A percentile compares a stretch with the other conserved stretches of the same genome.
These are phyloP conservation scores for Phytophthora hibernalis DNA, from an alignment of 352 stramenopile genomes.

Conservation along the genomic window DNA sequence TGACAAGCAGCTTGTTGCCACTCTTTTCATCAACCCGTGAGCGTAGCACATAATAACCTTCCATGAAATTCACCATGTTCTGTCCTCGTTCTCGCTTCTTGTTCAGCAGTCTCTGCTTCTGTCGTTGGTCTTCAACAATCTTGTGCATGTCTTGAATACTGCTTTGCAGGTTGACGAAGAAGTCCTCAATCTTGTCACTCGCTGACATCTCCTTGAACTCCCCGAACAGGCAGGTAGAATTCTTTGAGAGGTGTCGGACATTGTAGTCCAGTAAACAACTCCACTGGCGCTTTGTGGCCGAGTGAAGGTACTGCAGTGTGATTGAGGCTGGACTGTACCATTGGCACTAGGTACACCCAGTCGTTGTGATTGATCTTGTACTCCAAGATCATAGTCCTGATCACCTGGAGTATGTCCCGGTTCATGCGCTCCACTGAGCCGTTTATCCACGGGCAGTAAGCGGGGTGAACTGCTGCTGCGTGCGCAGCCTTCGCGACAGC, in stretches of 20 bases:
- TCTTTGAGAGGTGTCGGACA: too few species aligned
- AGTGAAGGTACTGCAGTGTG: slow-evolving; percentile 36
- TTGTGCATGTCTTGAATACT: slow-evolving; percentile 14
- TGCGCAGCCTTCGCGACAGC: slow-evolving; percentile 21
- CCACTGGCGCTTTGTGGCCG: slow-evolving; percentile 18
- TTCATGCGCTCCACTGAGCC: slow-evolving; percentile 38
- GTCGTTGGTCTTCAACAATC: not conserved
- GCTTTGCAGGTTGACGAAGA: too few species aligned
- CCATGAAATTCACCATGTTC: slow-evolving; percentile 20
- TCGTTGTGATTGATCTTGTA: slow-evolving; percentile 28
- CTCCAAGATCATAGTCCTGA: too few species aligned
- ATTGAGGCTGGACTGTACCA: slow-evolving; percentile 41
- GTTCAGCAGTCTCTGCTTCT: slow-evolving; percentile 18
- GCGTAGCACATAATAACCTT: slow-evolving; percentile 11
- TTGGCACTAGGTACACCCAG: slow-evolving; percentile 35
- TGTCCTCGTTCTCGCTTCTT: not conserved
- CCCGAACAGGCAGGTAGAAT: too few species aligned
- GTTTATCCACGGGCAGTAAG: slow-evolving; percentile 43
- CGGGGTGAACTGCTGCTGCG: slow-evolving; percentile 31
- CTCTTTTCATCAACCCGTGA: slow-evolving; percentile 18
- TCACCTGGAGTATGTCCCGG: slow-evolving; percentile 35
- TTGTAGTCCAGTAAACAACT: slow-evolving; percentile 30
- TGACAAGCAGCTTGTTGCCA: slow-evolving; percentile 22
- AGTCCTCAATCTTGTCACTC: too few species aligned
- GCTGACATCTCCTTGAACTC: too few species aligned